phyloP scores from a whole-genome alignment of 192 early-diverging fungal genomes.

The Entrophospora sp. region DNA sequence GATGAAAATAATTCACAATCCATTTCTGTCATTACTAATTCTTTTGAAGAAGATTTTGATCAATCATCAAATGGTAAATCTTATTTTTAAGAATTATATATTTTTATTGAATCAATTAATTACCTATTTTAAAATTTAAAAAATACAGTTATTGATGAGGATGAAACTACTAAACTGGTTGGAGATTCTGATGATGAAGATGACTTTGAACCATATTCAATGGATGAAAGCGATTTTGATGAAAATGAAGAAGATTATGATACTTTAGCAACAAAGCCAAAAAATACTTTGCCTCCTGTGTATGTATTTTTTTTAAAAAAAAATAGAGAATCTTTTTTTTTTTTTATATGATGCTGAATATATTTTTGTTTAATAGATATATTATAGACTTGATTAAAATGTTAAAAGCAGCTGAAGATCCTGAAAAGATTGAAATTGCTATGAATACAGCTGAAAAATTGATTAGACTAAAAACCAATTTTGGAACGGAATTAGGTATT shows the following conservation, averaged over 20 bases:
- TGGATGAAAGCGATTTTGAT: constrained; percentile 18
- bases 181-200: constrained; percentile 16
- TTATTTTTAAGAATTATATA: too few relatives aligned
- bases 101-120: not conserved
- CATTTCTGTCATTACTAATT: not conserved
- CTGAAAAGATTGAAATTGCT: constrained; percentile 13
- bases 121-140: not conserved
- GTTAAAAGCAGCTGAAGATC: constrained; percentile 4
- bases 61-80: too few relatives aligned
- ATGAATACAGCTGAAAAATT: constrained; percentile 1
- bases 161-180: not conserved
- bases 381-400: constrained; percentile 11
- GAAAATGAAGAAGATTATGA: not conserved
- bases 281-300: not conserved
- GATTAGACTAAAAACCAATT: constrained; percentile 5
- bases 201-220: constrained; percentile 17
- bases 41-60: not conserved
- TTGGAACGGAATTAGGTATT: constrained; percentile 17
- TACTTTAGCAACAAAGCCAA: not conserved
- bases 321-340: not conserved
- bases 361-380: not conserved
- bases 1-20: not conserved
- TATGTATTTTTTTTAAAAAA: not conserved
- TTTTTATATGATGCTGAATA: not conserved
- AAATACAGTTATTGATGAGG: not conserved